phyloP scores from a whole-genome alignment of 371 early-diverging fungal species.

The Catenaria anguillulae region DNA sequence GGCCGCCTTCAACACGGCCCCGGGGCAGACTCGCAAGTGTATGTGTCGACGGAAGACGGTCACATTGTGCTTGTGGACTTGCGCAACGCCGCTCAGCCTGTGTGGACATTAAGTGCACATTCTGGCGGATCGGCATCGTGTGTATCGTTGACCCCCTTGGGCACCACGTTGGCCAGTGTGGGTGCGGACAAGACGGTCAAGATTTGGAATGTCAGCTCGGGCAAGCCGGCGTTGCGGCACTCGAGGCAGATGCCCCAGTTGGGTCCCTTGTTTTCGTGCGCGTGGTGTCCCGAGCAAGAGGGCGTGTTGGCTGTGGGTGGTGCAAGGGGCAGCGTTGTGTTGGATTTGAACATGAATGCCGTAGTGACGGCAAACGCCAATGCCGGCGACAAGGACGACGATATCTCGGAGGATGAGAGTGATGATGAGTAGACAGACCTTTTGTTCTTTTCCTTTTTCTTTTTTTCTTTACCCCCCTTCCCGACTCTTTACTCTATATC shows the following conservation, averaged over 20 bases:
- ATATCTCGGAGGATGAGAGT: slow-evolving; percentile 4
- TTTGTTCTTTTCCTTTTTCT: not conserved
- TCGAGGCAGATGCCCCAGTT: slow-evolving; percentile 64
- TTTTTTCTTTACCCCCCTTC: too few species aligned
- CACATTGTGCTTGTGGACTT: slow-evolving; percentile 74
- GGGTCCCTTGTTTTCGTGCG: slow-evolving; percentile 11
- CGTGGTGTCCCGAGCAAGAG: slow-evolving; percentile 3
- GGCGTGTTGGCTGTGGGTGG: slow-evolving; percentile 61
- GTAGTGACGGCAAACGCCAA: slow-evolving; percentile 11
- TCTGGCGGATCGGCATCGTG: slow-evolving; percentile 72
- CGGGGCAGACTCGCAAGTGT: slow-evolving; percentile 33
- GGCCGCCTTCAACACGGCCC: slow-evolving; percentile 71
- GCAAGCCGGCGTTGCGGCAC: slow-evolving; percentile 57
- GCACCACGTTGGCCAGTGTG: slow-evolving; percentile 79
- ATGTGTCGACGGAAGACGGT: slow-evolving; percentile 75
- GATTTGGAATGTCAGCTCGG: slow-evolving; percentile 61
- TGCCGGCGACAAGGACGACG: slow-evolving; percentile 3
- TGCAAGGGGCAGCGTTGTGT: slow-evolving; percentile 62
- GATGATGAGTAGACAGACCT: not conserved
- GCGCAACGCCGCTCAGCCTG: slow-evolving; percentile 34
- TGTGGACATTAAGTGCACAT: slow-evolving; percentile 85
- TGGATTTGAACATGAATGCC: slow-evolving; percentile 79
- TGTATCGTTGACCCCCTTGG: slow-evolving; percentile 60
- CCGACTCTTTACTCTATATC: too few species aligned
- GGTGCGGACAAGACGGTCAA: slow-evolving; percentile 77